Percentiles rank a stretch among this genome's conserved stretches.
These are phyloP conservation scores for Ganoderma meredithae DNA, from an alignment of 1,284 basidiomycete genomes.

Conservation along the genomic window DNA sequence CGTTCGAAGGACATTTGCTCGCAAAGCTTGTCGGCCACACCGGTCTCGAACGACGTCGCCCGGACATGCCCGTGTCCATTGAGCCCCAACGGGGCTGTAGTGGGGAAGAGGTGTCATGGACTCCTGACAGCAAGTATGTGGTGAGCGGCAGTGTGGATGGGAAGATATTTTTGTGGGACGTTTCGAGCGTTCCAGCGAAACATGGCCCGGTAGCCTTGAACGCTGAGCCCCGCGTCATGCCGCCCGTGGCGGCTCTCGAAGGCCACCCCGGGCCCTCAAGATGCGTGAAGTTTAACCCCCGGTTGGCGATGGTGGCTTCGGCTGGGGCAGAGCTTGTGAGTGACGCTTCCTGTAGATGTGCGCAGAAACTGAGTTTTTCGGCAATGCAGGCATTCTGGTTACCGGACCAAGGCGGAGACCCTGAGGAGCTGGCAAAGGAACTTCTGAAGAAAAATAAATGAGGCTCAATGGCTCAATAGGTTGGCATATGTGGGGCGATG, in stretches of 20 bases:
- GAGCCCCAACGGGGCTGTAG: slow-evolving; percentile 80
- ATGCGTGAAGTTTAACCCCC: slow-evolving; percentile 89
- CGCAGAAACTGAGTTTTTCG: background rate
- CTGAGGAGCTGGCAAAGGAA: slow-evolving; percentile 58
- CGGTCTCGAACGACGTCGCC: slow-evolving; percentile 76
- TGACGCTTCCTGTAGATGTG: slow-evolving; percentile 26
- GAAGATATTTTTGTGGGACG: slow-evolving; percentile 83
- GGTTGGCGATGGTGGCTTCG: slow-evolving; percentile 87
- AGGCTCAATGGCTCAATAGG: background rate
- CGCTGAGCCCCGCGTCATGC: slow-evolving; percentile 56
- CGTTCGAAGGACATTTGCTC: slow-evolving; percentile 84
- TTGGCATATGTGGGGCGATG: slow-evolving; percentile 19
- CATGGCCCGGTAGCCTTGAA: slow-evolving; percentile 61
- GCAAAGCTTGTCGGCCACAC: slow-evolving; percentile 85
- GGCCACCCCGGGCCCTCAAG: slow-evolving; percentile 84
- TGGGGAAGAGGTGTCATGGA: slow-evolving; percentile 93
- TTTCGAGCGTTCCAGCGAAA: slow-evolving; percentile 62
- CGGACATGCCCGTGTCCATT: slow-evolving; percentile 62
- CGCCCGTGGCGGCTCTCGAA: slow-evolving; percentile 68
- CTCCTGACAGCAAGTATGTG: slow-evolving; percentile 89
- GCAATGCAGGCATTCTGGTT: slow-evolving; percentile 81
- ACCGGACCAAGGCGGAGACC: slow-evolving; percentile 66
- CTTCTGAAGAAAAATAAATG: slow-evolving; percentile 48
- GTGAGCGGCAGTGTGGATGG: slow-evolving; percentile 87
- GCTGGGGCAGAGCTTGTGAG: slow-evolving; percentile 88